Base-by-base conservation (phyloP, 768 basidiomycete species). In the Rhodotorula diobovata region DNA sequence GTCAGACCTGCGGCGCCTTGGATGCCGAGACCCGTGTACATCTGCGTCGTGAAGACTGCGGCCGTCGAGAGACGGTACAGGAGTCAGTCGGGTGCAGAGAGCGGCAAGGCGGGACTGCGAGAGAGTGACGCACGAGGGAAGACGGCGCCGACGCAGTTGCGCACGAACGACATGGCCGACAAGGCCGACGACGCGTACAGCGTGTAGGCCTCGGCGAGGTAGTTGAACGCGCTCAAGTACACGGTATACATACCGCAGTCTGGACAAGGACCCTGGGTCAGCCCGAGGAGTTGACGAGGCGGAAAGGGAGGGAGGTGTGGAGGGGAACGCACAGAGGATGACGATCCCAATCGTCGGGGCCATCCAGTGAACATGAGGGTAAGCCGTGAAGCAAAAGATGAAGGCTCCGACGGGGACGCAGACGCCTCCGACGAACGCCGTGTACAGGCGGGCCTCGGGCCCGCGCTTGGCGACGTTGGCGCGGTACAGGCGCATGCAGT, bases 11-110 rank as follows among this genome's bases (percentile, higher is more conserved):
- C 61, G 0, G 86, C 86, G 85, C 88, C 88, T 70, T 83, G 83
- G 67, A 86, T 86, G 25, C 82, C 84, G 43, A 90, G 82, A 1
- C 78, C 80, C 5, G 79, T 77, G 78, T 86, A 88, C 86, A 89
- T 63, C 43, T 82, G 84, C 28, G 82, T 79, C 15, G 86, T 85
- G 79, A 89, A 89, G 16, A 89, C 85, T 3, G 82, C 74, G 30
- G 85, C 61, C 16, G 23, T 2, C 6, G 25, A 28, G 25, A 10
- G 50, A 18, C 28, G 7, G 37, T 60, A n/a, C n/a, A n/a, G n/a
- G n/a, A n/a, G 41, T 43, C 11, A 43, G 41, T 12, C 3, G 14
- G 18, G 41, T 43, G 3, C 48, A 59, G 56, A 18, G 12, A 11
- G 32, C 14, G 30, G 20, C 16, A 32, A n/a, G 48, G 25, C 28